These are phyloP conservation scores for Talaromyces sp. DNA, from an alignment of 2,329 filamentous ascomycete species.

Conservation along the genomic window DNA sequence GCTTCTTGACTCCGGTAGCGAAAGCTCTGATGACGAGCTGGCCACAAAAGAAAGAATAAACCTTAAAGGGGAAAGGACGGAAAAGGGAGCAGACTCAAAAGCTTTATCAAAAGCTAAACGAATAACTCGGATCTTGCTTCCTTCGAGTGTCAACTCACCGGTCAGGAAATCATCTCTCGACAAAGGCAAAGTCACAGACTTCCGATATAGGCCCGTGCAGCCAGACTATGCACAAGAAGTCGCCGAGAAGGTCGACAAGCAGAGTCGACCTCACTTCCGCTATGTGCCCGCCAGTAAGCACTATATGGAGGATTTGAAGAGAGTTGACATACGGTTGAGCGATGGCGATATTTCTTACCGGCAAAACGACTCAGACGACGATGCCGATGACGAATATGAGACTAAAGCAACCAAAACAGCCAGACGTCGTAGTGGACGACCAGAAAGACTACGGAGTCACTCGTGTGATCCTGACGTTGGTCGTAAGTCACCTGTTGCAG, in stretches of 20 bases:
- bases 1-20: conserved; percentile 13
- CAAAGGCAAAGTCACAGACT: conserved; percentile 22
- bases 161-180: conserved; percentile 7
- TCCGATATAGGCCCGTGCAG: conserved; percentile 34
- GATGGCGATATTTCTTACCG: conserved; percentile 15
- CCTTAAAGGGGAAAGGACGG: conserved; percentile 6
- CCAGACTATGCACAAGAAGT: conserved; percentile 33
- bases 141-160: conserved; percentile 11
- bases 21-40: conserved; percentile 12
- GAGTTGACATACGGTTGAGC: conserved; percentile 19
- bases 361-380: background rate
- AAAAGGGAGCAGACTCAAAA: background rate
- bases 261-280: conserved; percentile 25
- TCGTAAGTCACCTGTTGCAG: background rate
- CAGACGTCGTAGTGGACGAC: background rate
- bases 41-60: background rate
- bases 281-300: conserved; percentile 32
- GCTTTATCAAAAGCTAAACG: conserved; percentile 15
- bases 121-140: conserved; percentile 16
- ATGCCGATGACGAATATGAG: conserved; percentile 4
- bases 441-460: conserved; percentile 10
- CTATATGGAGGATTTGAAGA: conserved; percentile 27
- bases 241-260: conserved; percentile 21
- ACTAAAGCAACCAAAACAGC: background rate
- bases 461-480: conserved; percentile 14